Base-by-base conservation (phyloP, 441 rosid species). In the Pelargonium myrrhifolium region DNA sequence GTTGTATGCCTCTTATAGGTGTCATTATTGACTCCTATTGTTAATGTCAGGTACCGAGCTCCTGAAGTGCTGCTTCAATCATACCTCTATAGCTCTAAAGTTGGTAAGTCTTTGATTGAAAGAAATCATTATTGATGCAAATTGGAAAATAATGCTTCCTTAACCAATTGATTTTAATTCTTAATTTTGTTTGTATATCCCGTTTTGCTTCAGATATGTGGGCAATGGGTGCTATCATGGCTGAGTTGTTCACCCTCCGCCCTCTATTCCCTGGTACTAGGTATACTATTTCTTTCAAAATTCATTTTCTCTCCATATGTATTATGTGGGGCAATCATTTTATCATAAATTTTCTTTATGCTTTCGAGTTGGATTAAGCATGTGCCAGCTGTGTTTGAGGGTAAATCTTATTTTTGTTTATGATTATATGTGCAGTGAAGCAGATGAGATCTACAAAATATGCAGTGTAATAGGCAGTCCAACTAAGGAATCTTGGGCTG, bases 221-320 rank as follows among this genome's bases (percentile, higher is more conserved):
- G 98, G 99, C 97, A 11, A 94, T 94, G 98, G 96, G 99, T 43
- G 99, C 99, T 65, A 92, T 92, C 43, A 84, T 94, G 87, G 91
- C 97, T 21, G 97, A 94, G 74, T 64, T 94, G 75, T 80, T 94
- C 62, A 76, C 86, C 62, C 85, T 94, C 12, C 85, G 87, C 63
- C 99, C 99, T 67, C 97, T 94, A 60, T 92, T 92, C 58, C 98
- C 99, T 7, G 99, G 99, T 67, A 79, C 81, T 70, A 94, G 94
- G 99, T 89, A 84, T 55, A 22, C 71, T 18, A 21, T 64, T 22
- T 53, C 39, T 55, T 18, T 8, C 21, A 55, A 6, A 47, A 15
- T 14, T 1, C 15, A 15, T 6, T 47, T 47, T 15, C 55, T 47
- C 55, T 47, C 6, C 55, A 11, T 47, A 31, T 31, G 9, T 4